Evolutionary conservation across 2,329 filamentous ascomycete genomes (phyloP), one percentile per base, ranked within the genome.

Genomic region (Pyrenophora tritici-repentis): DNA sequence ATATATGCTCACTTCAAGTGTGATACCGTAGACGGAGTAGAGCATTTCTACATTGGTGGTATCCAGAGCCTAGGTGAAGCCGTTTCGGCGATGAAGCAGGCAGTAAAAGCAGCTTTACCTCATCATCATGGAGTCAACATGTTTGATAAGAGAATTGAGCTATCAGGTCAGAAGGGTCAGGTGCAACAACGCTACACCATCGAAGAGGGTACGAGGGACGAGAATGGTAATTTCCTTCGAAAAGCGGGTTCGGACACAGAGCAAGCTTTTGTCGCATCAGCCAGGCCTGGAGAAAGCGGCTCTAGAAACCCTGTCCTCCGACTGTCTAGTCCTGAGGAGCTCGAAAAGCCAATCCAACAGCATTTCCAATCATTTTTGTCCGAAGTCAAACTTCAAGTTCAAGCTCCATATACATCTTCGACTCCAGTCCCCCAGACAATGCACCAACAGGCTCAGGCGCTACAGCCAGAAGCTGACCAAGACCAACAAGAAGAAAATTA

Each of bases 11-110:
- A 46, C 3, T 16, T 41, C 7, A 16, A 55, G 31, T 36, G 17
- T 18, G 12, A 47, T 3, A 4, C 20, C 2, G 10, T 26, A 3
- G n/a, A 35, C 1, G 5, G 38, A 3, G 33, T 12, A n/a, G 33
- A 45, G 29, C 14, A 39, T 3, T 36, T 42, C n/a, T 35, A 49
- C 33, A n/a, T 51, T 2, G 44, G 51, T n/a, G 52, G 44, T 1
- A 49, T 33, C 17, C 17, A 20, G 22, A 42, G 22, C n/a, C 6
- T 52, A 0, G 47, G 40, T 2, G 44, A 49, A 31, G 55, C 55
- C 2, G 33, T 18, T 7, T 8, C 40, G 5, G 47, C 47, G 1
- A 55, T 55, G 47, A 51, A 49, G 12, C 18, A 20, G 13, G 26
- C 44, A 6, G 51, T 44, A 3, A 18, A 12, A 3, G 26, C 18